A percentile compares a stretch with the other conserved stretches of the same genome.
These are phyloP conservation scores for Prosopis cineraria DNA, from an alignment of 306 rosid species.

Conservation along the genomic window DNA sequence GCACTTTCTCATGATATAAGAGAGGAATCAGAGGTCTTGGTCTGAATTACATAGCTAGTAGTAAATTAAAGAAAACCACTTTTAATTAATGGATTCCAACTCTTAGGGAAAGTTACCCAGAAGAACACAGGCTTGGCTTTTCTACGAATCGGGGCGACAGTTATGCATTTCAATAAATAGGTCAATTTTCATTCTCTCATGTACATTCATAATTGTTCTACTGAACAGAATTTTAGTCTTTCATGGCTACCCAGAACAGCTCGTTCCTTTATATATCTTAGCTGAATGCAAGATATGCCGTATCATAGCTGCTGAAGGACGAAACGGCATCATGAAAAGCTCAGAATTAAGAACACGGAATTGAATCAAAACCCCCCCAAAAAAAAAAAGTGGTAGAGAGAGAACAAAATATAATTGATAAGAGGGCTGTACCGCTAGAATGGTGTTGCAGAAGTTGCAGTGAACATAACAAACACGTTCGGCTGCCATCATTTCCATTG, in stretches of 20 bases:
- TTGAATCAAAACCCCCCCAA: not conserved
- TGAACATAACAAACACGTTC: constrained; percentile 99
- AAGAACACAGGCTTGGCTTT: constrained; percentile 18
- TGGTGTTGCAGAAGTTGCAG: constrained; percentile 99
- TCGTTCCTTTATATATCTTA: constrained; percentile 20
- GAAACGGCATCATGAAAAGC: constrained; percentile 33
- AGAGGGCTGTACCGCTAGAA: constrained; percentile 79
- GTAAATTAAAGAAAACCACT: constrained; percentile 14
- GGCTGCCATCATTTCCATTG: constrained; percentile 89
- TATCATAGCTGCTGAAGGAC: constrained; percentile 44
- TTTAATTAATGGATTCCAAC: constrained; percentile 22
- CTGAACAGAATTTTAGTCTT: constrained; percentile 37
- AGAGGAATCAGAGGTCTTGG: constrained; percentile 4
- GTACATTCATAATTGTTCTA: constrained; percentile 11
- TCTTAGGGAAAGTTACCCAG: constrained; percentile 27
- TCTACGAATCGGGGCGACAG: constrained; percentile 22
- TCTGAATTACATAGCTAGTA: constrained; percentile 8
- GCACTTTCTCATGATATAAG: constrained; percentile 51
- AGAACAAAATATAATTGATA: constrained; percentile 39
- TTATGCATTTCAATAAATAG: constrained; percentile 20
- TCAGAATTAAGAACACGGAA: constrained; percentile 25
- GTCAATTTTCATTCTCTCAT: constrained; percentile 13
- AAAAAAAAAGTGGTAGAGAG: not conserved
- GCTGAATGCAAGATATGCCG: constrained; percentile 41
- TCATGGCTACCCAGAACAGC: constrained; percentile 31